Base-by-base conservation (phyloP, 768 basidiomycete genomes). In the Mrakia hoshinonis region DNA sequence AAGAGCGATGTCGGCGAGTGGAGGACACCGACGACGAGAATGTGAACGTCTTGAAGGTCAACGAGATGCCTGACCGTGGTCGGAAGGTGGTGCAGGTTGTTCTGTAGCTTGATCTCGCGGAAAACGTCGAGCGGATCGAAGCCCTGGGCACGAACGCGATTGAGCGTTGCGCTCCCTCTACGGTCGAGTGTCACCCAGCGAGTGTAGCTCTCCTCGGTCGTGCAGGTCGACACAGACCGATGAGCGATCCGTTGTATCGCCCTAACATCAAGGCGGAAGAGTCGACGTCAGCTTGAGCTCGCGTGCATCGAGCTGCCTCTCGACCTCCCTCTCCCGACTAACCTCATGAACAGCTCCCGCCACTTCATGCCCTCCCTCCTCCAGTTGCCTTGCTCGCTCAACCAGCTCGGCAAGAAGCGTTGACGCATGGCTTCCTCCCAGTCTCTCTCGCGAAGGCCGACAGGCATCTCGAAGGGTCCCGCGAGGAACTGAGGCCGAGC, bases 131-230 rank as follows among this genome's bases (percentile, higher is more conserved):
- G 31, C n/a, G 70, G 70, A 43, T 67, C 31, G 26, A 72, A 72
- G 9, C 1, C 20, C 22, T 39, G 29, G 20, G 65, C 52, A 18
- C 66, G n/a, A 15, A 72, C 26, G 15, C 66, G 20, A 11, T 72
- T 72, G 43, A 67, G 26, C 1, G 70, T 72, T 1, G 60, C 65
- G 4, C 43, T 48, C 7, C 70, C 70, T 61, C 49, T 18, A 2
- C 70, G 55, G 24, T 72, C 70, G 24, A 72, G 55, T 1, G 52
- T 60, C 24, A 72, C 46, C 65, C 65, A 72, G 15, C 55, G 46
- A 6, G 65, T 61, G 22, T 49, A 72, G 20, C 54, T 22, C 31
- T 72, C 70, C 39, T 72, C 70, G 26, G 47, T 54, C n/a, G 64
- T 38, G 58, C 70, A 72, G 12, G 65, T 60, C 13, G 65, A 36